Base-by-base conservation (phyloP, 306 rosid species). In the Ochetophila trinervis region DNA sequence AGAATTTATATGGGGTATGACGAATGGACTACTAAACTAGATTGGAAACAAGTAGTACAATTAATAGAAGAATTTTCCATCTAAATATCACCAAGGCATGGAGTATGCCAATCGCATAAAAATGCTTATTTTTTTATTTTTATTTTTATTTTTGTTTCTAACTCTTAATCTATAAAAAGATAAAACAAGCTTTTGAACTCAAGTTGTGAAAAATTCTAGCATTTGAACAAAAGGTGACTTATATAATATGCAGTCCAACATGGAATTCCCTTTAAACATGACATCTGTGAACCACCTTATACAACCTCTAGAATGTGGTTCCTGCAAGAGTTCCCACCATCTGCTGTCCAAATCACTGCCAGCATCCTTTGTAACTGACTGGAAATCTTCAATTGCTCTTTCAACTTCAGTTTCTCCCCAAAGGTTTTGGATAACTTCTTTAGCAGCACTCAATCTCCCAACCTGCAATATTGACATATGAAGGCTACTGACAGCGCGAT, bases 231-330 rank as follows among this genome's bases (percentile, higher is more conserved):
- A 40, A 6, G 53, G 21, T 21, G 3, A 51, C 55, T 40, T 45
- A 1, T 5, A 45, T 21, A 32, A 36, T 32, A 47, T 14, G 51
- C 17, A 56, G 35, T 52, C 44, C 23, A 51, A 68, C 57, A 61
- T 17, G 51, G 40, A 77, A 37, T 36, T 57, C 16, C 44, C 35
- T 69, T 63, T 74, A 75, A 61, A 22, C 30, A 23, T 66, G 18
- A 54, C 62, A 40, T 65, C 75, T 75, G 75, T 78, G 74, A 68
- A 70, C 89, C 87, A 78, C 85, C 88, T 83, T 76, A 71, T 70
- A 86, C 96, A 83, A 91, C 96, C 96, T 91, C 94, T 91, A 85
- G 87, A 86, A 76, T 91, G 85, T 52, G 91, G 90, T 69, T 80
- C 85, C 71, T 86, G 78, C 68, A 88, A 79, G 73, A 91, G 90